Evolutionary conservation across 805 yeast genomes (phyloP), one percentile per base, ranked within the genome.

Genomic region (Saturnispora hagleri): DNA sequence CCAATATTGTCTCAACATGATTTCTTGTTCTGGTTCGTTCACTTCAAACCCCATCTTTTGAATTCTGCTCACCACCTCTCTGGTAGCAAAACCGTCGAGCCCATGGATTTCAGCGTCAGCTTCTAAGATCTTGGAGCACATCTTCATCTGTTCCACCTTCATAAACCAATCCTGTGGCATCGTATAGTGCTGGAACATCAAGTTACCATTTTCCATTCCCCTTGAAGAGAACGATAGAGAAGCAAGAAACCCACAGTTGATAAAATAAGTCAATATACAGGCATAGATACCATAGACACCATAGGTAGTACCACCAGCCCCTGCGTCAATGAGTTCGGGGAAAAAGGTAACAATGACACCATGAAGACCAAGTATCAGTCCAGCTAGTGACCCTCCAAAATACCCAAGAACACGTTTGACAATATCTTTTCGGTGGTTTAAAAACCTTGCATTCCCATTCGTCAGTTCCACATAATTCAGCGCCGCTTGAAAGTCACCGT

Each of bases 1-100:
- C 96, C 96, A 87, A 68, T 86, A 87, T 58, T 89, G 95, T 61
- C 86, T 85, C 58, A 87, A 59, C 70, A 80, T 73, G 46, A 78
- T 62, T 54, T 87, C 95, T 54, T 79, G 83, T 51, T 81, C 79
- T 46, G 84, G 80, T 58, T 79, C 79, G 60, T 71, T 71, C 13
- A 73, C 65, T 4, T 65, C 69, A 46, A 66, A 65, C 4, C 68
- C 68, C 63, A 74, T 67, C 46, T 64, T 61, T 43, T 73, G 63
- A 51, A 69, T 56, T 24, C 67, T 56, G 31, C 57, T 52, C 20
- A 68, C 67, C 36, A 68, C 55, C 17, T 58, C 60, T 40, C 59
- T 55, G 2, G 71, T 67, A 4, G 70, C 71, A 58, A 72, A 72
- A 4, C 74, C 70, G 46, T 68, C 70, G 10, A 63, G 66, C 5